These are phyloP conservation scores for Scedosporium aurantiacum DNA, from an alignment of 2,329 filamentous ascomycete genomes.

Conservation along the genomic window DNA sequence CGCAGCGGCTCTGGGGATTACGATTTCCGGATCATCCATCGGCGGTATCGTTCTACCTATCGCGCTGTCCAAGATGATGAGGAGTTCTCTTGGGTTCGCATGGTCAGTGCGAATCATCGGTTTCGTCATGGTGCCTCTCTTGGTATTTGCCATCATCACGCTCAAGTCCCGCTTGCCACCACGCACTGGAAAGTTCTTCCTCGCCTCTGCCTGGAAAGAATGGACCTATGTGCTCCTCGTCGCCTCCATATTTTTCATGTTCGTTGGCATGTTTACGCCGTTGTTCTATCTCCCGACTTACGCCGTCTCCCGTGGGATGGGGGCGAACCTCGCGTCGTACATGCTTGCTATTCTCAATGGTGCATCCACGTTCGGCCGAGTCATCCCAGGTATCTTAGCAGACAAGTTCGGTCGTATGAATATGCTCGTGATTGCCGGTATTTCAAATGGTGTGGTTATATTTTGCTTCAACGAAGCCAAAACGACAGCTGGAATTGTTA, in stretches of 20 bases:
- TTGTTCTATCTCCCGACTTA: slow-evolving; percentile 43
- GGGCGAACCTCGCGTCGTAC: slow-evolving; percentile 29
- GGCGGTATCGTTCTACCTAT: slow-evolving; percentile 51
- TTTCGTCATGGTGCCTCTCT: slow-evolving; percentile 30
- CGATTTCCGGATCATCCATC: slow-evolving; percentile 40
- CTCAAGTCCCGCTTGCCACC: slow-evolving; percentile 32
- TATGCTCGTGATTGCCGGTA: slow-evolving; percentile 38
- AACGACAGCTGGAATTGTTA: slow-evolving; percentile 45
- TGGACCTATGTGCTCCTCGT: slow-evolving; percentile 35
- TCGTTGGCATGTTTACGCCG: slow-evolving; percentile 42
- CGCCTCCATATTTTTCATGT: slow-evolving; percentile 40
- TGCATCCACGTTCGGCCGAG: slow-evolving; percentile 39
- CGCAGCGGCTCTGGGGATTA: slow-evolving; percentile 41
- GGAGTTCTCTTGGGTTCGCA: slow-evolving; percentile 32
- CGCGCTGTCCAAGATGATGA: slow-evolving; percentile 43
- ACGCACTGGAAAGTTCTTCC: slow-evolving; percentile 30
- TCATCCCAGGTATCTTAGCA: slow-evolving; percentile 36
- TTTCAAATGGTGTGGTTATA: slow-evolving; percentile 32
- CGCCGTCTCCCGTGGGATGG: slow-evolving; percentile 31
- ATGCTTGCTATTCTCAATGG: slow-evolving; percentile 47
- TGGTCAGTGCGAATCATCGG: slow-evolving; percentile 38
- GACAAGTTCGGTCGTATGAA: slow-evolving; percentile 35
- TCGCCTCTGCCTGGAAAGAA: slow-evolving; percentile 24
- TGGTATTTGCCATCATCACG: slow-evolving; percentile 23
- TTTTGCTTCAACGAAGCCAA: slow-evolving; percentile 34